phyloP scores from a whole-genome alignment of 164 flowering plant species.

The Sextonia rubra region DNA sequence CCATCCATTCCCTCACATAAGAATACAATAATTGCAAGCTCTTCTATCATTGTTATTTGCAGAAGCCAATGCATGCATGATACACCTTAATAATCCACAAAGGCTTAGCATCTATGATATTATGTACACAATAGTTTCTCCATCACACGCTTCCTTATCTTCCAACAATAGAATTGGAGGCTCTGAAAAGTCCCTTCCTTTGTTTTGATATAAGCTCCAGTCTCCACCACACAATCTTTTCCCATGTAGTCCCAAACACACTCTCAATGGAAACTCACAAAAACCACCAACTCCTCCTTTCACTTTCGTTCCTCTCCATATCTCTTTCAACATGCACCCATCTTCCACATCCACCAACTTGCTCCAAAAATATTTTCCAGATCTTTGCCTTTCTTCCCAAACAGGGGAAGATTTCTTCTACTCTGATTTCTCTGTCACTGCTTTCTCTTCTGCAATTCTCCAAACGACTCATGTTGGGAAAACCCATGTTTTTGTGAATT shows the following conservation, averaged over 20 bases:
- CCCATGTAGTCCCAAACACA: neutral
- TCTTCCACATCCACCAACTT: conserved; percentile 1
- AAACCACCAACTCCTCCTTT: neutral
- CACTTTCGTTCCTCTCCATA: neutral
- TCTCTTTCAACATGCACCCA: conserved; percentile 1
- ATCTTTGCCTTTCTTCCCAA: neutral
- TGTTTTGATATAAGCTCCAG: neutral
- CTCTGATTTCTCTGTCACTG: conserved; percentile 1
- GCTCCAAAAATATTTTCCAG: conserved; percentile 15
- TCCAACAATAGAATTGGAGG: neutral
- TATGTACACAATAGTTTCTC: neutral
- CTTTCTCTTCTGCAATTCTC: conserved; percentile 8
- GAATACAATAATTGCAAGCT: too few relatives aligned
- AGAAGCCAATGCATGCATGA: too few relatives aligned
- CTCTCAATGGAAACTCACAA: neutral
- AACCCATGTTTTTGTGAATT: neutral
- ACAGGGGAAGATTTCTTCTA: neutral
- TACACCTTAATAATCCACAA: too few relatives aligned
- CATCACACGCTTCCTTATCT: conserved; percentile 4
- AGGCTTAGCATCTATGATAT: too few relatives aligned
- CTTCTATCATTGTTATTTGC: too few relatives aligned
- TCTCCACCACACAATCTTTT: neutral
- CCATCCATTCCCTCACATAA: too few relatives aligned
- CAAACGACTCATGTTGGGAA: conserved; percentile 3
- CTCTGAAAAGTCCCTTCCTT: neutral